phyloP scores from a whole-genome alignment of 192 early-diverging fungal species.

The Dissophora ornata region DNA sequence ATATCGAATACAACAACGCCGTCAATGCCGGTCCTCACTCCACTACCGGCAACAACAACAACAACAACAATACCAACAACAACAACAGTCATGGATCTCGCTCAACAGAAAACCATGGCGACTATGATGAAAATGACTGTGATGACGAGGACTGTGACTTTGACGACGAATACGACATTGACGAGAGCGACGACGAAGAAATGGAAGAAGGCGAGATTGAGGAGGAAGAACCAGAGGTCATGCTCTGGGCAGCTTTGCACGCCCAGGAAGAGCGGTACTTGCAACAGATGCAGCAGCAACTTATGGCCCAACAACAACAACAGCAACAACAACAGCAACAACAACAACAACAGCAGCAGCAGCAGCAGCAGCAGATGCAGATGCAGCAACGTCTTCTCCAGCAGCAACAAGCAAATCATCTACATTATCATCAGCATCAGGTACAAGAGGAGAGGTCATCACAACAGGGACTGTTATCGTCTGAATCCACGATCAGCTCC shows the following conservation, averaged over 20 bases:
- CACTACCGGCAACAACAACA: neutral
- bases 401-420: neutral
- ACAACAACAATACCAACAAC: neutral
- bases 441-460: too few species aligned
- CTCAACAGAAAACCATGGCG: too few species aligned
- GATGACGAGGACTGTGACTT: conserved; percentile 1
- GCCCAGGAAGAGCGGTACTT: conserved; percentile 40
- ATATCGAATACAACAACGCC: conserved; percentile 45
- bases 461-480: too few species aligned
- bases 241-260: conserved; percentile 48
- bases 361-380: conserved; percentile 4
- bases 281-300: conserved; percentile 45
- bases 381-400: neutral
- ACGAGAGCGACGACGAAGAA: neutral
- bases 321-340: conserved; percentile 18
- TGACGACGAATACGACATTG: neutral
- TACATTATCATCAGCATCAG: neutral
- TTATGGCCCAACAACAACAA: conserved; percentile 21
- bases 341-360: conserved; percentile 4
- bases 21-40: conserved; percentile 15
- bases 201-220: conserved; percentile 9
- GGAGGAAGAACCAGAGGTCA: conserved; percentile 34
- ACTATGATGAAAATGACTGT: too few species aligned
- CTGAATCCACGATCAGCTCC: neutral
- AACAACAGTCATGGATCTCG: too few species aligned